Percentiles rank a stretch among this genome's conserved stretches.
These are phyloP conservation scores for Rhizoctonia solani DNA, from an alignment of 1,284 basidiomycete genomes.

Conservation along the genomic window DNA sequence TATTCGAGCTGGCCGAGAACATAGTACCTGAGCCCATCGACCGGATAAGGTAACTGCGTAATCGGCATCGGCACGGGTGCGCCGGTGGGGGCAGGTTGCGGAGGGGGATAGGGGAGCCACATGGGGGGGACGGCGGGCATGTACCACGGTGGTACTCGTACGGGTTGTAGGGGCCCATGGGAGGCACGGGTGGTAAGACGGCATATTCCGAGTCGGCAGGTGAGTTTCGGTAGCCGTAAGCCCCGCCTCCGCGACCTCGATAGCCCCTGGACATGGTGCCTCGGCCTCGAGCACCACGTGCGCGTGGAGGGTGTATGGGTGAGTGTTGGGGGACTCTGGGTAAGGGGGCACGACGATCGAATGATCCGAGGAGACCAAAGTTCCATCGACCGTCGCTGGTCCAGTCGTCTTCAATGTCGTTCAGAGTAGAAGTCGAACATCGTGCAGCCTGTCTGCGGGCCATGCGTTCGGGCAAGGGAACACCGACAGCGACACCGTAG, in stretches of 20 bases:
- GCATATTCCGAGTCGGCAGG: conserved; percentile 16
- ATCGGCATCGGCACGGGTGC: conserved; percentile 48
- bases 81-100: neutral
- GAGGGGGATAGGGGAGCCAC: conserved; percentile 22
- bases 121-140: conserved; percentile 14
- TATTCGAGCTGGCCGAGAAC: conserved; percentile 54
- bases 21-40: conserved; percentile 48
- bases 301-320: conserved; percentile 15
- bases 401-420: conserved; percentile 31
- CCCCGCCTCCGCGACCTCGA: neutral
- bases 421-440: neutral
- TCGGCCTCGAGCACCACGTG: conserved; percentile 3
- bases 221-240: neutral
- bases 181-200: conserved; percentile 20
- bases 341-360: neutral
- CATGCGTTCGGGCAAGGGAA: conserved; percentile 4
- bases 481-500: conserved; percentile 25
- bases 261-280: neutral
- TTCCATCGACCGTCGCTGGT: conserved; percentile 9
- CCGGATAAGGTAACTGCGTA: conserved; percentile 43
- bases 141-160: conserved; percentile 25
- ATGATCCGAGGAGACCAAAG: conserved; percentile 19
- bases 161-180: conserved; percentile 2
- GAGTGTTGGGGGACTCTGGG: neutral
- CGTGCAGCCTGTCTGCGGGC: conserved; percentile 7